Conservation (phyloP, 2,329 filamentous ascomycete genomes). For the Elsinoe ampelina region DNA sequence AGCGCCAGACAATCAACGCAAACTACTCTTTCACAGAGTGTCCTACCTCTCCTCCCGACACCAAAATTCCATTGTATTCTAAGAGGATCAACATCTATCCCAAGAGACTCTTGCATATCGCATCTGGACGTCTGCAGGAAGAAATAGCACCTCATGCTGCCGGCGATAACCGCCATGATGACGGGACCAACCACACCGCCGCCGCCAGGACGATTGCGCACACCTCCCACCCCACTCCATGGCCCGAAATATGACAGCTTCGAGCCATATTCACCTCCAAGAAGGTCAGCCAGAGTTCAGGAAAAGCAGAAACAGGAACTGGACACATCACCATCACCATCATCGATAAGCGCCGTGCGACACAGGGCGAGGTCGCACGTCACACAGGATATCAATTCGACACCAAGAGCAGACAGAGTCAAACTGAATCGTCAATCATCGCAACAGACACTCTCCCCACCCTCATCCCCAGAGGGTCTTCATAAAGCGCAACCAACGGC, state of each 20-base stretch:
- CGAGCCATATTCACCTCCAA: slow-evolving; percentile 58
- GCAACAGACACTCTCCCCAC: slow-evolving; percentile 37
- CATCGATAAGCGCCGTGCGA: not conserved
- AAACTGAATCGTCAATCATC: slow-evolving; percentile 34
- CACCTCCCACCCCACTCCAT: slow-evolving; percentile 59
- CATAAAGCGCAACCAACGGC: not conserved
- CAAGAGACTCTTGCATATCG: not conserved
- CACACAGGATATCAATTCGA: not conserved
- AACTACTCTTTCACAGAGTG: not conserved
- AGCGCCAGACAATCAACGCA: not conserved
- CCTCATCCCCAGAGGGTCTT: slow-evolving; percentile 27
- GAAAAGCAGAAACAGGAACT: slow-evolving; percentile 6
- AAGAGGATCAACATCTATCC: not conserved
- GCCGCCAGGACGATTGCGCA: slow-evolving; percentile 53
- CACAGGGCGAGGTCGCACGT: not conserved
- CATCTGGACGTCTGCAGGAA: not conserved
- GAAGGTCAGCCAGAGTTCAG: slow-evolving; percentile 55
- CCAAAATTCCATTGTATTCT: not conserved
- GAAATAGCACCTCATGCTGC: not conserved
- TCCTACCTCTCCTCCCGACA: not conserved
- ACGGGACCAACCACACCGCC: slow-evolving; percentile 37
- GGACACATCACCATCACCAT: not conserved
- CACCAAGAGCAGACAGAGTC: slow-evolving; percentile 4
- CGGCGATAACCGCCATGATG: not conserved
- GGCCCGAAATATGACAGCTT: slow-evolving; percentile 57